These are phyloP conservation scores for Fusarium avenaceum DNA, from an alignment of 2,329 filamentous ascomycete species.

Conservation along the genomic window DNA sequence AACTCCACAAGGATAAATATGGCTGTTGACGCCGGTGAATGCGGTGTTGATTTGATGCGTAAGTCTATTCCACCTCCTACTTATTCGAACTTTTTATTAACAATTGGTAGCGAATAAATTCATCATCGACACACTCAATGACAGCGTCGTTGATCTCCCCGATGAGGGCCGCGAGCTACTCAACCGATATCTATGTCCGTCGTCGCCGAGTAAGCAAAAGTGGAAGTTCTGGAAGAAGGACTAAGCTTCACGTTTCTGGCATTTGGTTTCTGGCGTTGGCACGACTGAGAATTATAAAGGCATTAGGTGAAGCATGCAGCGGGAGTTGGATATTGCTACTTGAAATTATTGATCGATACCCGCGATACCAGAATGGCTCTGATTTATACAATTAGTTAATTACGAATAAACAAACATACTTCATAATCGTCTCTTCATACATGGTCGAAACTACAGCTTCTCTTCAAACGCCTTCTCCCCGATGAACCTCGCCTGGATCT, in stretches of 20 bases:
- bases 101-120: constrained; percentile 54
- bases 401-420: constrained; percentile 3
- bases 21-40: constrained; percentile 59
- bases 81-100: not conserved
- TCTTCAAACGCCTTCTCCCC: constrained; percentile 57
- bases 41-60: constrained; percentile 61
- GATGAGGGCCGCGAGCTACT: constrained; percentile 55
- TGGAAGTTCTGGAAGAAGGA: constrained; percentile 51
- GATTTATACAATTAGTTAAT: constrained; percentile 15
- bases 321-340: constrained; percentile 20
- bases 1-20: constrained; percentile 64
- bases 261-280: constrained; percentile 14
- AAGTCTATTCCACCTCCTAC: constrained; percentile 43
- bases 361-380: constrained; percentile 39
- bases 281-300: not conserved
- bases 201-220: constrained; percentile 40
- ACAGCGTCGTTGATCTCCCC: constrained; percentile 55
- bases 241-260: constrained; percentile 2
- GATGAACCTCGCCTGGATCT: constrained; percentile 73
- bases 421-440: not conserved
- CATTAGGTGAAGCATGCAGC: constrained; percentile 5
- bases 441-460: constrained; percentile 6
- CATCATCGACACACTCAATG: constrained; percentile 58
- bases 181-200: constrained; percentile 49
- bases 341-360: constrained; percentile 31